A percentile compares a stretch with the other conserved stretches of the same genome.
phyloP scores from a whole-genome alignment of 805 yeast genomes.

The Candida easanensis region DNA sequence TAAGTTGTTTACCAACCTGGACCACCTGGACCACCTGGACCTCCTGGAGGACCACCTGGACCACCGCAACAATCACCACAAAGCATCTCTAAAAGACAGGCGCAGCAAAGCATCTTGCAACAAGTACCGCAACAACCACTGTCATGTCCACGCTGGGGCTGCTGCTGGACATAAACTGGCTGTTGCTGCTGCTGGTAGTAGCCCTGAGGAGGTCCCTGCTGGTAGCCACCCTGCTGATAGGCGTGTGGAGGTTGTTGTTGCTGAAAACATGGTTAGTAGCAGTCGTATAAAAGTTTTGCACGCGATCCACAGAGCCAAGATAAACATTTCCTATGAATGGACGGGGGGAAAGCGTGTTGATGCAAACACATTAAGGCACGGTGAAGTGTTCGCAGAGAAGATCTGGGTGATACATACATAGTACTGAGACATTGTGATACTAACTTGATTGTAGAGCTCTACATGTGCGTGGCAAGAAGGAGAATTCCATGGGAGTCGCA shows the following conservation, averaged over 20 bases:
- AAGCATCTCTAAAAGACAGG: conserved; percentile 19
- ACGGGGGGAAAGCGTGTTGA: too few species aligned
- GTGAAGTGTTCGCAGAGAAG: background rate
- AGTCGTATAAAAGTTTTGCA: too few species aligned
- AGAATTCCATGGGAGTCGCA: background rate
- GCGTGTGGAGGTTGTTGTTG: conserved; percentile 15
- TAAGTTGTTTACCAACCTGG: conserved; percentile 10
- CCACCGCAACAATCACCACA: conserved; percentile 19
- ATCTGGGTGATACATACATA: conserved; percentile 4
- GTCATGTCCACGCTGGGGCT: conserved; percentile 16
- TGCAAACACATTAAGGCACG: too few species aligned
- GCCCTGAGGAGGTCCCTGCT: conserved; percentile 25
- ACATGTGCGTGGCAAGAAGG: background rate
- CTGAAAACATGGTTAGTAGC: background rate
- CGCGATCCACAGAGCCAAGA: too few species aligned
- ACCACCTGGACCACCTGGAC: conserved; percentile 7
- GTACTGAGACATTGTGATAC: conserved; percentile 11
- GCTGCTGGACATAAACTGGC: conserved; percentile 26
- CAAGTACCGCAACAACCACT: conserved; percentile 24
- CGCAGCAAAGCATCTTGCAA: conserved; percentile 24
- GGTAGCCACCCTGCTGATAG: conserved; percentile 11
- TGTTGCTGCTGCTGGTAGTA: conserved; percentile 30
- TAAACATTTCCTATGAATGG: too few species aligned
- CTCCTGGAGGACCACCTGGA: conserved; percentile 7
- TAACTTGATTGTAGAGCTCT: background rate